phyloP scores from a whole-genome alignment of 768 basidiomycete genomes.

The Postia placenta region DNA sequence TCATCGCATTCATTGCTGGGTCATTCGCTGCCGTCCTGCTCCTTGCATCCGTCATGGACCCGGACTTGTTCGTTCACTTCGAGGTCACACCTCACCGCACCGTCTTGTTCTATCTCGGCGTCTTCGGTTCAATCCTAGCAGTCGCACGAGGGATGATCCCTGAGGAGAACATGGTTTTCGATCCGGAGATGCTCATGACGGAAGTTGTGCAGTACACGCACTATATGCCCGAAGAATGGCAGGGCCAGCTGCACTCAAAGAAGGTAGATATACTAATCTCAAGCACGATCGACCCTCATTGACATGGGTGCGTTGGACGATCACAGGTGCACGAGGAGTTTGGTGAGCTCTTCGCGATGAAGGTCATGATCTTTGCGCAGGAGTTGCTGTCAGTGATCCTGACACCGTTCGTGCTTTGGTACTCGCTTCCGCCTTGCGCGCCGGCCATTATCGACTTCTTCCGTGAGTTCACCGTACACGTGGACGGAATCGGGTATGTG shows the following conservation, averaged over 20 bases:
- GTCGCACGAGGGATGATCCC: conserved; percentile 94
- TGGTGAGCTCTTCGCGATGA: conserved; percentile 90
- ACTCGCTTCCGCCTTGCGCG: conserved; percentile 85
- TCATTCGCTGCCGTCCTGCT: conserved; percentile 96
- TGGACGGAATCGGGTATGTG: conserved; percentile 93
- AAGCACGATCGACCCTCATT: not conserved
- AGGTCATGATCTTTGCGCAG: conserved; percentile 78
- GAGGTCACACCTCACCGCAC: conserved; percentile 93
- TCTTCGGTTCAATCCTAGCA: conserved; percentile 86
- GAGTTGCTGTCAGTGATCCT: conserved; percentile 88
- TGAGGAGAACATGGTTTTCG: conserved; percentile 89
- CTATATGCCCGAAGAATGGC: conserved; percentile 95
- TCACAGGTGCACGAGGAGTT: conserved; percentile 84
- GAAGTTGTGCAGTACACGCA: conserved; percentile 93
- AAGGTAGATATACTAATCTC: conserved; percentile 42
- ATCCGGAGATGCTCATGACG: conserved; percentile 87
- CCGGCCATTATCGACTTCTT: conserved; percentile 95
- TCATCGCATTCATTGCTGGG: conserved; percentile 93
- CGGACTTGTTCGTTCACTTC: conserved; percentile 88
- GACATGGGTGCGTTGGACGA: conserved; percentile 5
- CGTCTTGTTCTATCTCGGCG: conserved; percentile 85
- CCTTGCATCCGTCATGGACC: conserved; percentile 87
- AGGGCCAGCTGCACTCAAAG: conserved; percentile 81
- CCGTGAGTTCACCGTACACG: conserved; percentile 95
- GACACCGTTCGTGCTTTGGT: conserved; percentile 92